Evolutionary conservation across 225 moss, liverwort and hornwort genomes (phyloP).

Genomic region (Bryoerythrophyllum caledonicum): DNA sequence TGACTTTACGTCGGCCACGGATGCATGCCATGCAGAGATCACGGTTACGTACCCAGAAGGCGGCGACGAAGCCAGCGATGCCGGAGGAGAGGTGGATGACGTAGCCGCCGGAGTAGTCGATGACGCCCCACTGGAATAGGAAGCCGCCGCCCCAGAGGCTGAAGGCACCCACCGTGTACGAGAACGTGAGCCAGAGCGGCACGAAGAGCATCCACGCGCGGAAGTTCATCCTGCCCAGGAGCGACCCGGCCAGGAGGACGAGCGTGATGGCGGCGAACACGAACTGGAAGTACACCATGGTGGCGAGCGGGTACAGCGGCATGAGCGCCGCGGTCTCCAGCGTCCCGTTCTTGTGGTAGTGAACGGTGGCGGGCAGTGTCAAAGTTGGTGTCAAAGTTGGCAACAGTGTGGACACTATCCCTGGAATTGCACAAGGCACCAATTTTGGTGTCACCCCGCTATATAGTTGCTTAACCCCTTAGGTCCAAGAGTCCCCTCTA

Average conservation of each 20-base stretch:
- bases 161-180: constrained; percentile 56
- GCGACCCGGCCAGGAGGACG: constrained; percentile 40
- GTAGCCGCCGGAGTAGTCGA: constrained; percentile 50
- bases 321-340: constrained; percentile 8
- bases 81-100: constrained; percentile 54
- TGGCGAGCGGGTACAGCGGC: no score
- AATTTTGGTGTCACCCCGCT: no score
- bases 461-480: no score
- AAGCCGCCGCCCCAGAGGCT: constrained; percentile 53
- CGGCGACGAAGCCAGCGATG: constrained; percentile 47
- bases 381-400: no score
- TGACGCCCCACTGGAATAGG: constrained; percentile 54
- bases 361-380: constrained; percentile 44
- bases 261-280: constrained; percentile 57
- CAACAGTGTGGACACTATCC: no score
- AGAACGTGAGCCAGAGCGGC: constrained; percentile 53
- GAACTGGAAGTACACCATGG: constrained; percentile 47
- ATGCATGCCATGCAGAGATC: no score
- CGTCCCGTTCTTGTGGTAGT: constrained; percentile 24
- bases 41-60: constrained; percentile 30
- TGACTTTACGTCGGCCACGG: no score
- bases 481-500: no score
- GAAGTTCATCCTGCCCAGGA: constrained; percentile 53
- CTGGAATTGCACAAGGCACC: no score
- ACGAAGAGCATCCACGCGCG: constrained; percentile 60